Base-by-base conservation (phyloP, 176 grass and related monocot species). In the Cymbopogon citratus region DNA sequence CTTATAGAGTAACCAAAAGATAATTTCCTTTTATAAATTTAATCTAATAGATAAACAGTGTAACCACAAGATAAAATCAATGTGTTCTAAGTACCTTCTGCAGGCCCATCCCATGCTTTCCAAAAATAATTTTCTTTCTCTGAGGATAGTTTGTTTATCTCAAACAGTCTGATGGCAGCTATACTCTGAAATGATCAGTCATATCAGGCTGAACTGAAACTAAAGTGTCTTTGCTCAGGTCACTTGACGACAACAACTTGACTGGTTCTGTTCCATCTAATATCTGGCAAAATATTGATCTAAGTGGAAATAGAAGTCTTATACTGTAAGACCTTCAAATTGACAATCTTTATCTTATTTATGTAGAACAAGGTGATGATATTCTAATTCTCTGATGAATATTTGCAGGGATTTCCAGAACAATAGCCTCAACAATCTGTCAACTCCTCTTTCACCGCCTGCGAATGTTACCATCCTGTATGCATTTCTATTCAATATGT, bases 341-440 rank as follows among this genome's bases (percentile, higher is more conserved):
- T 34, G 27, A 15, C 69, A 81, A 11, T 67, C 29, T 0, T 78
- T 24, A n/a, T 64, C 69, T 14, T 2, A 1, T 83, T 78, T 66
- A 70, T 57, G 7, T 16, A 57, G n/a, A 61, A 76, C 23, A 6
- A 12, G 10, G 68, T 35, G 66, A 80, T 46, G 56, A 36, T 33
- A 76, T 16, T 69, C 49, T 87, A 84, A 83, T 54, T 71, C 73
- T 69, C 6, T 44, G 12, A 11, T 83, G 36, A 71, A 71, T 81
- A 74, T 57, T 91, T 87, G 26, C 84, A 94, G 92, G 92, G 84
- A 94, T 91, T 94, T 94, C 74, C 89, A 87, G 69, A 89, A 89
- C 75, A 94, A 94, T 64, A 15, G 11, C n/a, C 86, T 94, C 43
- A 66, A 81, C 21, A 88, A 85, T 81, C 15, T 94, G 56, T 84